Evolutionary conservation across 805 yeast genomes (phyloP), one percentile per base, ranked within the genome.

Genomic region (Kregervanrija pseudodelftensis): DNA sequence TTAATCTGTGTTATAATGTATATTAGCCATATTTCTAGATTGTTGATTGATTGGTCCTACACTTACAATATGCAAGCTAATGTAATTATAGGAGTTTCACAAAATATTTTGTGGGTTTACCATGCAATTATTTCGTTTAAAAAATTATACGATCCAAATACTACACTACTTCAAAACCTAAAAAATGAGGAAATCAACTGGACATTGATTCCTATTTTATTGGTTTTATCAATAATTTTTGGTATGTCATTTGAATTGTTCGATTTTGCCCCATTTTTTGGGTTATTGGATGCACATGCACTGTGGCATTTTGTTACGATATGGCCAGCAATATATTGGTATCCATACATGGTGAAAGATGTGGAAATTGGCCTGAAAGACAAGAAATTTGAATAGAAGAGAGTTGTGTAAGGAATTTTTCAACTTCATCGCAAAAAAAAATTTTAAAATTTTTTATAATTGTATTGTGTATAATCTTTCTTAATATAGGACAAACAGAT

Each of bases 61-160:
- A 82, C 95, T 2, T 93, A 93, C 62, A 91, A 91, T 65, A 91
- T 93, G 98, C 74, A 77, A 51, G 95, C 93, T 28, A 91, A 93
- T 56, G 80, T 93, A 2, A 61, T 74, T 0, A 74, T 88, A 42
- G 99, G 97, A 0, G 45, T 89, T 3, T 49, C 82, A 5, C 97
- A 91, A 55, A 85, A 89, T 60, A 49, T 74, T 2, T 57, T 72
- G 32, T 78, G 81, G 82, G 56, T 64, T 10, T 60, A 53, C 49
- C 64, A 64, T 45, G 57, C 72, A 10, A 22, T 64, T 60, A 14
- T 57, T 42, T 50, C 67, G 2, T 68, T 65, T 43, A 44, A 48
- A 3, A 49, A 51, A 37, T 39, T 53, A 1, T 47, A 59, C 35
- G 48, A 45, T 12, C 33, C 43, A 9, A 49, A 57, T 1, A 30